These are phyloP conservation scores for Pseudocercospora vitis DNA, from an alignment of 2,329 filamentous ascomycete genomes.

Conservation along the genomic window DNA sequence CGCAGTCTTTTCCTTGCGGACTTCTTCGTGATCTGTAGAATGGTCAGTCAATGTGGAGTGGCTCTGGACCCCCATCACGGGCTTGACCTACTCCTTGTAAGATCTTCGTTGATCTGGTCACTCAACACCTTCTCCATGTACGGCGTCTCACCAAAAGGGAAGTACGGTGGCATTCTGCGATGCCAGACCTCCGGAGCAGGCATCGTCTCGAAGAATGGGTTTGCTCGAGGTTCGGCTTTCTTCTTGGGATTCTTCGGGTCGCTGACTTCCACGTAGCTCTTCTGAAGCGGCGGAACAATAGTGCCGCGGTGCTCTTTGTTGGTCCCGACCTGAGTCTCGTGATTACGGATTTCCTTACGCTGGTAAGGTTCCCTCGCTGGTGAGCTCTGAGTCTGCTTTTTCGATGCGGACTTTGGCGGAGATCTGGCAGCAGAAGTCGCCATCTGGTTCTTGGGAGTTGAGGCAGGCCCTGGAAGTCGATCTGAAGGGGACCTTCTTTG, in stretches of 20 bases:
- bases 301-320: constrained; percentile 5
- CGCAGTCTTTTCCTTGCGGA: background rate
- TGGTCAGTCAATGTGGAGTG: too few species aligned
- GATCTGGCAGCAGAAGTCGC: background rate
- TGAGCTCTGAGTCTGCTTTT: background rate
- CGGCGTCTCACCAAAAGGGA: constrained; percentile 37
- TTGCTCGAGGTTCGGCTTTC: constrained; percentile 16
- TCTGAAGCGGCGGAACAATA: constrained; percentile 23
- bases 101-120: constrained; percentile 33
- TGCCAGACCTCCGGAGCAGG: constrained; percentile 35
- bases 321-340: background rate
- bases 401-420: background rate
- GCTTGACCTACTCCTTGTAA: constrained; percentile 29
- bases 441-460: background rate
- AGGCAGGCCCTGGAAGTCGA: background rate
- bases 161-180: constrained; percentile 32
- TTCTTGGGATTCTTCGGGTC: constrained; percentile 1
- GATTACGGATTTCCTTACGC: background rate
- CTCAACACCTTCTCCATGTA: constrained; percentile 32
- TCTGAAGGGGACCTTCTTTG: background rate
- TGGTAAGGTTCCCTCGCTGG: background rate
- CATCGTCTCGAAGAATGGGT: constrained; percentile 34
- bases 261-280: background rate
- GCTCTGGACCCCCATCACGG: too few species aligned
- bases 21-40: background rate